Base-by-base conservation (phyloP, 225 moss, liverwort and hornwort species). In the Marchantia polymorpha region DNA sequence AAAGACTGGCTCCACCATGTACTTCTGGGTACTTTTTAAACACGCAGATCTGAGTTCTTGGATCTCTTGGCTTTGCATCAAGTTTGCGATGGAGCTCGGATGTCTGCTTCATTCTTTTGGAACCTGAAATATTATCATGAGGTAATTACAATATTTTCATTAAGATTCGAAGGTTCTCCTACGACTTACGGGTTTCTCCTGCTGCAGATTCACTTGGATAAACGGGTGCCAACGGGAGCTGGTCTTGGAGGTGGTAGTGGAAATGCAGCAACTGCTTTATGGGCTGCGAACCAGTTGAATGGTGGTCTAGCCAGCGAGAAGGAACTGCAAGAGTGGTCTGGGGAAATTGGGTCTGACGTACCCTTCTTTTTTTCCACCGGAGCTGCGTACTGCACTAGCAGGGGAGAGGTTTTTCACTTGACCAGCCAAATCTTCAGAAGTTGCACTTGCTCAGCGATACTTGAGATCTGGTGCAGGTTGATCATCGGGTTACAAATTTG, bases 231-330 rank as follows among this genome's bases (percentile, higher is more conserved):
- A 76, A 95, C 93, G 70, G 95, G 95, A 72, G 95, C 95, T 80
- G 95, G 95, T 76, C 89, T 95, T 27, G 95, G 95, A 78, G 95
- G 95, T 81, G 95, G 95, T 52, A 95, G 95, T 83, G 93, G 95
- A 76, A 95, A 95, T 91, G 95, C 92, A 72, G 95, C 95, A 49
- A 95, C 95, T 60, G 95, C 95, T 61, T 86, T 95, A 69, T 95
- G 95, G 95, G 95, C 95, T 60, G 95, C 95, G 51, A 95, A 95
- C 85, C 86, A 89, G 82, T 83, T 93, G 83, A 91, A 88, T 77
- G 95, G 93, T 67, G 83, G 84, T 19, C 78, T 92, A 31, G 93
- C 84, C 26, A 90, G 84, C 81, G 95, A 95, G 76, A 90, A 89
- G 81, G 91, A 93, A 76, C 88, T 95, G 66, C 95, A 93, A 78